These are phyloP conservation scores for Phytophthora colocasiae DNA, from an alignment of 352 stramenopile species.

Conservation along the genomic window DNA sequence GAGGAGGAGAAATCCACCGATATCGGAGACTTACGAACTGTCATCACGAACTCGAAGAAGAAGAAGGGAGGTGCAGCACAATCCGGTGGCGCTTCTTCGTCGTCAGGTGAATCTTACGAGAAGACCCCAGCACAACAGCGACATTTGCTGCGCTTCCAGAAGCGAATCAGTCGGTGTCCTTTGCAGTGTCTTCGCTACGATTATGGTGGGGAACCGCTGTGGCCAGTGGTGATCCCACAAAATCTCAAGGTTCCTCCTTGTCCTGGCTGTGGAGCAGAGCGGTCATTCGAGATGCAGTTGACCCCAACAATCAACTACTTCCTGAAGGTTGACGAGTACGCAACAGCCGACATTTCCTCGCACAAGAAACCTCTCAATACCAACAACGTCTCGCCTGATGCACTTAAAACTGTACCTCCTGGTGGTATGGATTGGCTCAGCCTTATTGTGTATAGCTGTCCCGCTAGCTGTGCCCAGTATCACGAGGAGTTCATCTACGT, in stretches of 20 bases:
- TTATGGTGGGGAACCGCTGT: constrained; percentile 85
- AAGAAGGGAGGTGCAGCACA: constrained; percentile 33
- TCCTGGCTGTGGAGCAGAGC: constrained; percentile 58
- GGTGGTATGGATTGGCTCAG: constrained; percentile 86
- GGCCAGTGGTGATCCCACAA: constrained; percentile 63
- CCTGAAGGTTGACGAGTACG: constrained; percentile 80
- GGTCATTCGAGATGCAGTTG: constrained; percentile 85
- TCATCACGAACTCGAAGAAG: constrained; percentile 70
- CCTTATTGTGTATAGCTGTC: constrained; percentile 80
- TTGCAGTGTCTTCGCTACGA: constrained; percentile 86
- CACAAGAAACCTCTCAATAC: constrained; percentile 7
- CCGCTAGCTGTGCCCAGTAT: constrained; percentile 65
- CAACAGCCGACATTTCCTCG: constrained; percentile 18
- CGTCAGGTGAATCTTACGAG: constrained; percentile 78
- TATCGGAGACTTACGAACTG: constrained; percentile 58
- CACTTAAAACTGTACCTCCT: constrained; percentile 13
- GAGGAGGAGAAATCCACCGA: constrained; percentile 82
- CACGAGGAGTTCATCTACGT: constrained; percentile 79
- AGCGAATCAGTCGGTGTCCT: constrained; percentile 81
- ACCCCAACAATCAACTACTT: constrained; percentile 90
- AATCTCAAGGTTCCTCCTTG: constrained; percentile 63
- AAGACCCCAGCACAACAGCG: constrained; percentile 75
- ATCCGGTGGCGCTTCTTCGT: constrained; percentile 17
- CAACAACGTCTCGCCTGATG: neutral
- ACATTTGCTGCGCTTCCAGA: constrained; percentile 88